Evolutionary conservation across 2,329 filamentous ascomycete species (phyloP).

Genomic region (Graphiopsis chlorocephala): DNA sequence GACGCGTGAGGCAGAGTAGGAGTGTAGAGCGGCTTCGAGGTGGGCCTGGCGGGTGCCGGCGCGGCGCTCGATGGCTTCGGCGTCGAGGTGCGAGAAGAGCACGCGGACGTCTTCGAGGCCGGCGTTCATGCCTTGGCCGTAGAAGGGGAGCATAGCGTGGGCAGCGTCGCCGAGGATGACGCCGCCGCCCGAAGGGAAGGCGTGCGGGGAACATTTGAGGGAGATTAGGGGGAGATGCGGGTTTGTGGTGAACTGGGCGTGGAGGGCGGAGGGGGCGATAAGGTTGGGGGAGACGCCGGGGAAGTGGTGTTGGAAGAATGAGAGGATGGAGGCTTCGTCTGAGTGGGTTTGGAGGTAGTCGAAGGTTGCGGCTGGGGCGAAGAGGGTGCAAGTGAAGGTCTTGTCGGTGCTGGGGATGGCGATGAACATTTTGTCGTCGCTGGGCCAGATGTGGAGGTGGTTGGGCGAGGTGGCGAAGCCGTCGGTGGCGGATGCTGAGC

Average conservation of each 20-base stretch:
- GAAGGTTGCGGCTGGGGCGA: conserved; percentile 73
- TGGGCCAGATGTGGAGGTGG: conserved; percentile 96
- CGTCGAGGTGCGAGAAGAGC: conserved; percentile 78
- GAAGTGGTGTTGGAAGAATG: conserved; percentile 80
- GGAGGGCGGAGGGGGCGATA: conserved; percentile 66
- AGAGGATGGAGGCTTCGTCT: conserved; percentile 60
- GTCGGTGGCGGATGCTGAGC: conserved; percentile 35
- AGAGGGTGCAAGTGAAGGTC: conserved; percentile 92
- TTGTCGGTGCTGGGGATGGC: conserved; percentile 87
- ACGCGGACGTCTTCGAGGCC: conserved; percentile 91
- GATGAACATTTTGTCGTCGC: conserved; percentile 82
- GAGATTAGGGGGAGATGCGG: conserved; percentile 90
- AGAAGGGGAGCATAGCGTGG: conserved; percentile 98
- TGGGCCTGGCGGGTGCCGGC: conserved; percentile 31
- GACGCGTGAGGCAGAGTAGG: conserved; percentile 72
- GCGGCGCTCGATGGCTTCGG: conserved; percentile 48
- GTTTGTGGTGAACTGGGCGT: conserved; percentile 73
- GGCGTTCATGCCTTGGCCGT: conserved; percentile 96
- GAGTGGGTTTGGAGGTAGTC: conserved; percentile 48
- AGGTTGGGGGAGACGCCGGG: conserved; percentile 71
- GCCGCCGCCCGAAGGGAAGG: conserved; percentile 65
- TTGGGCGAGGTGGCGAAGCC: conserved; percentile 82
- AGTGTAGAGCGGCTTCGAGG: conserved; percentile 53
- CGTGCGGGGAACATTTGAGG: conserved; percentile 88
- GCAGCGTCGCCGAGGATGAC: conserved; percentile 92